Conservation (phyloP, 768 basidiomycete species). For the Rubroboletus pulcherrimus region DNA sequence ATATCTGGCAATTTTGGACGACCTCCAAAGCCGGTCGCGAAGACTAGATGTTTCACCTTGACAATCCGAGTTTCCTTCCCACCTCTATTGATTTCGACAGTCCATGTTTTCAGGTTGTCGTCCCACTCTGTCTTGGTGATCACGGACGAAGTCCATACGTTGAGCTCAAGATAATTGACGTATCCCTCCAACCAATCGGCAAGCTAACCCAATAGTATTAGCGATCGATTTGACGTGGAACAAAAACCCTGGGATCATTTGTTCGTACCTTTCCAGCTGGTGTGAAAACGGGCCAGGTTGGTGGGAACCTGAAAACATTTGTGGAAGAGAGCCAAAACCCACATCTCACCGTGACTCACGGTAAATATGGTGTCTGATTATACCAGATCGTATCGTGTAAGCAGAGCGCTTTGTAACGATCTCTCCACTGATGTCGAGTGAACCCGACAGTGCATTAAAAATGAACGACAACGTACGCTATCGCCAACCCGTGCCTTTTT, state of each 20-base stretch:
- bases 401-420: constrained; percentile 55
- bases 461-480: constrained; percentile 19
- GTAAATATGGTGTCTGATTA: constrained; percentile 54
- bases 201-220: constrained; percentile 35
- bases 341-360: constrained; percentile 29
- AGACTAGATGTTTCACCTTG: constrained; percentile 48
- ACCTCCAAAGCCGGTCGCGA: constrained; percentile 52
- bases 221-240: neutral
- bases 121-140: constrained; percentile 39
- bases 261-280: constrained; percentile 45
- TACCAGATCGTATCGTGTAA: constrained; percentile 54
- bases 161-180: constrained; percentile 54
- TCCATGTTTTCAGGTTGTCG: constrained; percentile 40
- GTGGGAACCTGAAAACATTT: constrained; percentile 42
- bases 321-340: neutral
- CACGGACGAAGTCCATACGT: constrained; percentile 56
- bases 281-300: constrained; percentile 51
- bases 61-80: constrained; percentile 34
- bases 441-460: neutral
- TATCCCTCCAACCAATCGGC: constrained; percentile 67
- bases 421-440: constrained; percentile 40
- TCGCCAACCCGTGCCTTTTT: constrained; percentile 50
- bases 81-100: constrained; percentile 37
- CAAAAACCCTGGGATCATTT: no score
- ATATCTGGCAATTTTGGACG: constrained; percentile 43